Conservation (phyloP, 2,329 filamentous ascomycete species). For the Mycogone perniciosa region DNA sequence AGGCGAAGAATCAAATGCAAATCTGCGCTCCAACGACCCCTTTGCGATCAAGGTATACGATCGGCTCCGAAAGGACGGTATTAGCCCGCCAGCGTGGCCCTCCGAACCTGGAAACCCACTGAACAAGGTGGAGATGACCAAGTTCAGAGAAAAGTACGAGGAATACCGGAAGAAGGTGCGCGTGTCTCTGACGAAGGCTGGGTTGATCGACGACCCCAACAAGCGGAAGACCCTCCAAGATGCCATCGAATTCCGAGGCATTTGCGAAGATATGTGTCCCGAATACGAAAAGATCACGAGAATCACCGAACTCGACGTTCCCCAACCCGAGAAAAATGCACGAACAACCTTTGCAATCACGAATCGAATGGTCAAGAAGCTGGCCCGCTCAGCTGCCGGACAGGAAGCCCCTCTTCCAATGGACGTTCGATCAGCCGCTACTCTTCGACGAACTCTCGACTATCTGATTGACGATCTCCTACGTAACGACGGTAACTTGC, state of each 20-base stretch:
- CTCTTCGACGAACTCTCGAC: conserved; percentile 54
- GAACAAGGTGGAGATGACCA: conserved; percentile 46
- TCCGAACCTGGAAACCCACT: conserved; percentile 46
- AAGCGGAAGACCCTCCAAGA: conserved; percentile 56
- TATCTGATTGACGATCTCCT: conserved; percentile 58
- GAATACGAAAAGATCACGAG: conserved; percentile 59
- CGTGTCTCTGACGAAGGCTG: conserved; percentile 50
- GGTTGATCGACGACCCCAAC: conserved; percentile 59
- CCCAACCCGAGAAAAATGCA: conserved; percentile 47
- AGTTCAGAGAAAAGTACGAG: conserved; percentile 50
- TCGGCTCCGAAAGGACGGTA: conserved; percentile 48
- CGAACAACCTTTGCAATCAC: conserved; percentile 41
- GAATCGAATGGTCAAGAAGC: conserved; percentile 57
- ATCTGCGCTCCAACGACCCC: conserved; percentile 25
- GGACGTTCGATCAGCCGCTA: conserved; percentile 57
- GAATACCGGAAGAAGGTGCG: conserved; percentile 52
- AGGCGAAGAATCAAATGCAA: conserved; percentile 15
- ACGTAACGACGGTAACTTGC: conserved; percentile 47
- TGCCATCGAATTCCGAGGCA: conserved; percentile 61
- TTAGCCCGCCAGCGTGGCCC: conserved; percentile 50
- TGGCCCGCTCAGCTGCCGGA: conserved; percentile 61
- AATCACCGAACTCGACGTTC: conserved; percentile 55
- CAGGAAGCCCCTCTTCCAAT: conserved; percentile 61
- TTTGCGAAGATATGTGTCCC: conserved; percentile 64
- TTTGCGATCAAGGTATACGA: conserved; percentile 46